Base-by-base conservation (phyloP, 2,329 filamentous ascomycete species). In the Colletotrichum spinosum region DNA sequence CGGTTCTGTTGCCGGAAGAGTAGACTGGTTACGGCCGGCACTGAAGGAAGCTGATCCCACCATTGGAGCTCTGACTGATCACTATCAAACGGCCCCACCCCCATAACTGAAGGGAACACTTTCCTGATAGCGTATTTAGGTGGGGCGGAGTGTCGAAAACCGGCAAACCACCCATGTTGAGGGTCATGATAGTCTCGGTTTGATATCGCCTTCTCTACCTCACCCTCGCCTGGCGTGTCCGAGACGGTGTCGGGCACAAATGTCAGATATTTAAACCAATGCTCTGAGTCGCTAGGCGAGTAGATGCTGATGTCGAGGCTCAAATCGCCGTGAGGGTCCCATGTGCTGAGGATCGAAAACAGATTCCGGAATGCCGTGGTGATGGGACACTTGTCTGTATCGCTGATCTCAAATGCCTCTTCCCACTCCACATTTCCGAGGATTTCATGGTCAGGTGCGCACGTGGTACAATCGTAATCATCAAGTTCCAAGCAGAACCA, bases 1-100 rank as follows among this genome's bases (percentile, higher is more conserved):
- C 72, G 72, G 66, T 68, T 76, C 65, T 77, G 73, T 67, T 75
- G 74, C 11, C 73, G 71, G 33, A 76, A 69, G 70, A 77, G 71
- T 59, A 77, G 12, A 59, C 67, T 67, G 8, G 71, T 75, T 48
- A 76, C 73, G 25, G 68, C 73, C 42, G 71, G 71, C 41, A 74
- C 71, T 37, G 25, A 51, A 51, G 73, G 72, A 50, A 75, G 69
- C 33, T 68, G 60, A 54, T 70, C 54, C 72, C 69, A 74, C 71
- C 71, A 72, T 64, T 71, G 48, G 35, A 25, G 9, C 59, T 76
- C 72, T 48, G 17, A 41, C 33, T 69, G 7, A 4, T 71, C 63
- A 49, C 15, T 67, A 52, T 71, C 61, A 54, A 73, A 73, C 15
- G 70, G 69, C 33, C 69, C 69, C 35, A 63, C 53, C 1, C 51